Evolutionary conservation across 2,329 filamentous ascomycete species (phyloP).

Genomic region (Colletotrichum chlorophyti): DNA sequence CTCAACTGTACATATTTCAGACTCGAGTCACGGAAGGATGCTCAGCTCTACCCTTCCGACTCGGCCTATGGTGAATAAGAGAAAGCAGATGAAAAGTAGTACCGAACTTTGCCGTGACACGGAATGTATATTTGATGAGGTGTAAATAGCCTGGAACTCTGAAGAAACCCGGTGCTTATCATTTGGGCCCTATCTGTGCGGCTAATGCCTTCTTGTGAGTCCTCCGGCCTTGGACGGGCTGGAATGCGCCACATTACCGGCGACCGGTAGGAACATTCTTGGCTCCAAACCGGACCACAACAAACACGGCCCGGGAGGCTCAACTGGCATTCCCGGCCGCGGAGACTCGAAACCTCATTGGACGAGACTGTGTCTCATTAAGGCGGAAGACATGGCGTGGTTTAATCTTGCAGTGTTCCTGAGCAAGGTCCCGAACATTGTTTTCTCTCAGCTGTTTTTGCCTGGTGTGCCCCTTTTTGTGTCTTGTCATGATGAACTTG

Average conservation of each 20-base stretch:
- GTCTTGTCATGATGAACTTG: background rate
- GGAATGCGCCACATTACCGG: conserved; percentile 22
- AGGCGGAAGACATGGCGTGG: background rate
- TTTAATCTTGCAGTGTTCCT: conserved; percentile 4
- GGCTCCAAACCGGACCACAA: conserved; percentile 6
- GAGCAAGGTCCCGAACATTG: too few species aligned
- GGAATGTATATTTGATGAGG: conserved; percentile 17
- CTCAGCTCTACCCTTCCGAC: conserved; percentile 19
- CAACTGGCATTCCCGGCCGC: conserved; percentile 1
- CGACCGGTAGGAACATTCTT: conserved; percentile 10
- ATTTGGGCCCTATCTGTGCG: too few species aligned
- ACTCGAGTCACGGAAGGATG: conserved; percentile 2
- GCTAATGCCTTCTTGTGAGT: background rate
- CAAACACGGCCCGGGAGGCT: conserved; percentile 10
- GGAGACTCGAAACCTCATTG: background rate
- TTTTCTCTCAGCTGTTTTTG: background rate
- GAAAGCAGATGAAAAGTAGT: conserved; percentile 23
- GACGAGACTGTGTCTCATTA: background rate
- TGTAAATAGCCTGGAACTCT: background rate
- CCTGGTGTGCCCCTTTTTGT: background rate
- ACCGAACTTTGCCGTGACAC: background rate
- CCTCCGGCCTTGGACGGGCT: too few species aligned
- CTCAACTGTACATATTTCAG: conserved; percentile 27
- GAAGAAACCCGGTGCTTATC: too few species aligned
- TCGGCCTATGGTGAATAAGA: conserved; percentile 18